phyloP scores from a whole-genome alignment of 495 filamentous ascomycete genomes.

The Penicillium desertorum region DNA sequence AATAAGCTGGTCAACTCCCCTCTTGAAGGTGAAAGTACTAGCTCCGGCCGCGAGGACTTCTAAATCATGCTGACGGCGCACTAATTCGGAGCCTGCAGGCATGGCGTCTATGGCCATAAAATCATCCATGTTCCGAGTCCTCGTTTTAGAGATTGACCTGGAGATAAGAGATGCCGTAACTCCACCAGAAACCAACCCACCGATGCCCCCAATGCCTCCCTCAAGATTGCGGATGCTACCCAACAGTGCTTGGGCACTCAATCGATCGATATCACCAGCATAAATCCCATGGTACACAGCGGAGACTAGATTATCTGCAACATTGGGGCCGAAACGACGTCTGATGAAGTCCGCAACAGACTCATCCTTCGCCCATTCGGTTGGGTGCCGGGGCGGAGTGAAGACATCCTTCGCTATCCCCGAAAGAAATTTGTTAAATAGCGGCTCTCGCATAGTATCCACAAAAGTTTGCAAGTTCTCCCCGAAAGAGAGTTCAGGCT shows the following conservation, averaged over 20 bases:
- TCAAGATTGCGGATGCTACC: slow-evolving; percentile 56
- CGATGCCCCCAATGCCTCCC: slow-evolving; percentile 13
- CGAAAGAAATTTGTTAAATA: slow-evolving; percentile 54
- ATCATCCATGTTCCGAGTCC: slow-evolving; percentile 31
- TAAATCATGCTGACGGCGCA: slow-evolving; percentile 11
- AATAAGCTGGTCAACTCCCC: slow-evolving; percentile 37
- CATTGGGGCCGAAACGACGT: slow-evolving; percentile 51
- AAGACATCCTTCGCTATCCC: slow-evolving; percentile 44
- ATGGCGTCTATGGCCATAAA: slow-evolving; percentile 25
- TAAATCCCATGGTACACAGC: slow-evolving; percentile 87
- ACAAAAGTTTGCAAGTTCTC: slow-evolving; percentile 25
- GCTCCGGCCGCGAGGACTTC: slow-evolving; percentile 25
- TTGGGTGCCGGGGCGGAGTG: slow-evolving; percentile 24
- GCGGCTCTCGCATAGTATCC: slow-evolving; percentile 58
- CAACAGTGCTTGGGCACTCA: slow-evolving; percentile 68
- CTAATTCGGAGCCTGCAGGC: slow-evolving; percentile 4
- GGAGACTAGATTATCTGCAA: slow-evolving; percentile 75
- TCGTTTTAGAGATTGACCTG: slow-evolving; percentile 7
- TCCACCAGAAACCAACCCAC: slow-evolving; percentile 17
- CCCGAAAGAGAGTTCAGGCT: slow-evolving; percentile 24
- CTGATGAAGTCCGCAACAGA: slow-evolving; percentile 69
- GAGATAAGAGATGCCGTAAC: slow-evolving; percentile 23
- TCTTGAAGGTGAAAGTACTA: slow-evolving; percentile 54
- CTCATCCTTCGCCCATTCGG: slow-evolving; percentile 54
- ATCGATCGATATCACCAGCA: slow-evolving; percentile 81